phyloP scores from a whole-genome alignment of 345 rosid species.

The Arabidopsis arenosa region DNA sequence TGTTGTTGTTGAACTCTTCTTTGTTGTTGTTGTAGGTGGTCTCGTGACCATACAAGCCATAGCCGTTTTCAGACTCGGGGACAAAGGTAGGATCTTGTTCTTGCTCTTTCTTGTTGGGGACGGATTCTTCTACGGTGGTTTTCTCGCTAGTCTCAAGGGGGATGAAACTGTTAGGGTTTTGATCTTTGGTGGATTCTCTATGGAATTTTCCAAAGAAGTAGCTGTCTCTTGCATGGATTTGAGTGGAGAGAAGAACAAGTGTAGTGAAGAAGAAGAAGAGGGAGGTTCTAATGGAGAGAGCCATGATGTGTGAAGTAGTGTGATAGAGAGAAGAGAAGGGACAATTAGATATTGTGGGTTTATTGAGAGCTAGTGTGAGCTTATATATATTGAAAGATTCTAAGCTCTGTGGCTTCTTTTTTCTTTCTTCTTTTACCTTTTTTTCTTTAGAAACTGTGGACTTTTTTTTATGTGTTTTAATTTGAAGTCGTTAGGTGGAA shows the following conservation, averaged over 20 bases:
- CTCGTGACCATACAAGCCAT: conserved; percentile 51
- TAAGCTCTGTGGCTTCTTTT: background rate
- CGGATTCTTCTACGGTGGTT: conserved; percentile 30
- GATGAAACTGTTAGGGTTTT: conserved; percentile 33
- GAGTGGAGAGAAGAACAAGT: conserved; percentile 43
- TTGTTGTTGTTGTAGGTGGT: conserved; percentile 34
- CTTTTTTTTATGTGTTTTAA: conserved; percentile 35
- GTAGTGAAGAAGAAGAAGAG: conserved; percentile 42
- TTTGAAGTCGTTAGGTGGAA: conserved; percentile 45
- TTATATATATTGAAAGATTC: conserved; percentile 41
- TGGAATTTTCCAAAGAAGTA: conserved; percentile 51
- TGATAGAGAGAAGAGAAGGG: conserved; percentile 31
- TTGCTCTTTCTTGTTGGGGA: conserved; percentile 41
- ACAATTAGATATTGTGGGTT: conserved; percentile 34
- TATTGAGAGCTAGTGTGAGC: conserved; percentile 31
- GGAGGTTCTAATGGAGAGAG: conserved; percentile 44
- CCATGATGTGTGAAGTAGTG: conserved; percentile 42
- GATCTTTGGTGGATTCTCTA: conserved; percentile 39
- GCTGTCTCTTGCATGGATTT: conserved; percentile 50
- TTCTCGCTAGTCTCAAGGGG: conserved; percentile 45
- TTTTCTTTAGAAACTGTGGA: conserved; percentile 33
- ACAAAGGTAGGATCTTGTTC: conserved; percentile 45
- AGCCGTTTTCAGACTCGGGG: conserved; percentile 43
- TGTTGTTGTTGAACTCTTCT: conserved; percentile 41
- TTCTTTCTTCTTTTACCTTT: conserved; percentile 23